Evolutionary conservation across 2,329 filamentous ascomycete genomes (phyloP).

Genomic region (Scolecobasidium constrictum): DNA sequence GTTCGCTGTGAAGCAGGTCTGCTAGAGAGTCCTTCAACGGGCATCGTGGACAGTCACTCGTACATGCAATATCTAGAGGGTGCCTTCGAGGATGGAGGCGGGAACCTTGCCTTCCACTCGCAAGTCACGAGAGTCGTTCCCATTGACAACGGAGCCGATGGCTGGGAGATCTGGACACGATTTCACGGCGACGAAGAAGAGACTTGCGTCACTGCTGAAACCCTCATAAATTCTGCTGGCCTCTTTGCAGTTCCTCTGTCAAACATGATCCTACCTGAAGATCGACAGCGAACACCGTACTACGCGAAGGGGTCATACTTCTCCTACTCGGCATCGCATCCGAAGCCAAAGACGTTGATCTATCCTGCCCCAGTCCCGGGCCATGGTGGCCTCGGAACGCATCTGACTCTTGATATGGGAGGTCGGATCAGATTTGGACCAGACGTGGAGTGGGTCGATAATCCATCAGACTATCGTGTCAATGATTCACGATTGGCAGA

Average conservation of each 20-base stretch:
- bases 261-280: constrained; percentile 64
- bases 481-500: constrained; percentile 50
- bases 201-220: constrained; percentile 55
- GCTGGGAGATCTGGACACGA: constrained; percentile 58
- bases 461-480: constrained; percentile 57
- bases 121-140: constrained; percentile 51
- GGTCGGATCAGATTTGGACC: constrained; percentile 85
- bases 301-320: constrained; percentile 97
- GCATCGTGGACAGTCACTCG: constrained; percentile 80
- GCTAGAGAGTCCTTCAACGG: constrained; percentile 76
- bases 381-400: constrained; percentile 76
- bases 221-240: constrained; percentile 76
- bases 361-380: constrained; percentile 82
- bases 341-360: constrained; percentile 60
- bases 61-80: constrained; percentile 75
- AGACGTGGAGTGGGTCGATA: constrained; percentile 85
- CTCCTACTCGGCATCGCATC: constrained; percentile 58
- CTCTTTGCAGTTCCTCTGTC: constrained; percentile 64
- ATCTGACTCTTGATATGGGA: constrained; percentile 80
- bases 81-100: constrained; percentile 65
- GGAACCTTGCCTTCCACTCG: constrained; percentile 60
- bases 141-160: constrained; percentile 39
- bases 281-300: constrained; percentile 49
- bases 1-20: constrained; percentile 63
- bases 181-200: constrained; percentile 32